These are phyloP conservation scores for Penicillium coprophilum DNA, from an alignment of 495 filamentous ascomycete species.

Conservation along the genomic window DNA sequence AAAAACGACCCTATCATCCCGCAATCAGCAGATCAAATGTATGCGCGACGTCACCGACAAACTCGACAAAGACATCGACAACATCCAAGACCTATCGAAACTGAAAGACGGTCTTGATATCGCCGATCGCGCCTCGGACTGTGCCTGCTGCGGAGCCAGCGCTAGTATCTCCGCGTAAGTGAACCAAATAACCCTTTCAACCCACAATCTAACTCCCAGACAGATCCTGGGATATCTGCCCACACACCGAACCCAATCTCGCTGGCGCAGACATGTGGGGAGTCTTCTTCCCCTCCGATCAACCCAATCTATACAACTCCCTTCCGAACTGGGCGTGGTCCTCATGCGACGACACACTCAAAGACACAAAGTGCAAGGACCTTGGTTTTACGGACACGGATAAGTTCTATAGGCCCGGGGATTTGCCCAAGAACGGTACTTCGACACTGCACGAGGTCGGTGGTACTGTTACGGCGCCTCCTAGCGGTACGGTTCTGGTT, in stretches of 20 bases:
- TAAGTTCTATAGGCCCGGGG: constrained; percentile 30
- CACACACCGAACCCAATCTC: constrained; percentile 24
- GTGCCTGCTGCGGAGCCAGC: constrained; percentile 32
- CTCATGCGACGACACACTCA: constrained; percentile 25
- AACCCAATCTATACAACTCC: constrained; percentile 27
- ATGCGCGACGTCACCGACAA: constrained; percentile 24
- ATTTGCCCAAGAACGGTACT: constrained; percentile 25
- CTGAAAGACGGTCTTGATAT: constrained; percentile 21
- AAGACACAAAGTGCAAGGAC: constrained; percentile 13
- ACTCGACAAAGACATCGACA: constrained; percentile 11
- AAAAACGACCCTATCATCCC: constrained; percentile 22
- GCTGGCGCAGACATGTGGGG: constrained; percentile 32
- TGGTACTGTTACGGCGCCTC: constrained; percentile 24
- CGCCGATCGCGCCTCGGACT: constrained; percentile 21
- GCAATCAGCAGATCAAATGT: constrained; percentile 26
- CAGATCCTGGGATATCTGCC: constrained; percentile 31
- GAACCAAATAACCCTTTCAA: not conserved
- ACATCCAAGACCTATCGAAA: constrained; percentile 17
- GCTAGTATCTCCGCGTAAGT: constrained; percentile 33
- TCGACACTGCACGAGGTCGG: constrained; percentile 25
- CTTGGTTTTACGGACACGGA: constrained; percentile 24
- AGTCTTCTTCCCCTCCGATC: constrained; percentile 27
- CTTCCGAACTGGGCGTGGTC: constrained; percentile 26
- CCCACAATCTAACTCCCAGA: not conserved
- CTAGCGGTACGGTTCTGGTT: constrained; percentile 27